These are phyloP conservation scores for Globisporangium paddicum DNA, from an alignment of 352 stramenopile genomes.

Conservation along the genomic window DNA sequence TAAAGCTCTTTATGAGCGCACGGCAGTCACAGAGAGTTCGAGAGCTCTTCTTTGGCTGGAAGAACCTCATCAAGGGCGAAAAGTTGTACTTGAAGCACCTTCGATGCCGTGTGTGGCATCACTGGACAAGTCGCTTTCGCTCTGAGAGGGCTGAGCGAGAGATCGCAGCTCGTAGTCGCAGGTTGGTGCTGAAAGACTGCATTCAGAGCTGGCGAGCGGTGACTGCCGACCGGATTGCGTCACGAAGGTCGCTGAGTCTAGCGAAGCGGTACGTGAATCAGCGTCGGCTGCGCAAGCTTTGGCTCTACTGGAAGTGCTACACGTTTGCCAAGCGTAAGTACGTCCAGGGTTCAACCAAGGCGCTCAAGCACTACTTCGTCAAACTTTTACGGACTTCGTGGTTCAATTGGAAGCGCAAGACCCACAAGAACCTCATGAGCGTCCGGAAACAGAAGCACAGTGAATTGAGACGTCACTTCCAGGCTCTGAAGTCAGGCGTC, in stretches of 20 bases:
- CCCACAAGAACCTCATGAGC: conserved; percentile 30
- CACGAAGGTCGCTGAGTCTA: conserved; percentile 40
- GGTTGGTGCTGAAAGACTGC: conserved; percentile 19
- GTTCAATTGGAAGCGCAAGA: conserved; percentile 18
- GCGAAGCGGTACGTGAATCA: conserved; percentile 63
- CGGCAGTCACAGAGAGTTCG: conserved; percentile 4
- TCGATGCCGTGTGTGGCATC: conserved; percentile 26
- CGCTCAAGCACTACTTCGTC: conserved; percentile 72
- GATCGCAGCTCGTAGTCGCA: conserved; percentile 15
- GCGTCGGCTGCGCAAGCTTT: conserved; percentile 55
- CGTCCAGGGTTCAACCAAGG: conserved; percentile 63
- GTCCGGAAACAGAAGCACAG: conserved; percentile 44
- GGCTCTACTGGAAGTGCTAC: conserved; percentile 79
- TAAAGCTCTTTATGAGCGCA: conserved; percentile 5
- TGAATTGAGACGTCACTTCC: conserved; percentile 42
- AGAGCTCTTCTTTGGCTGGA: conserved; percentile 24
- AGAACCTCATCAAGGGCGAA: conserved; percentile 19
- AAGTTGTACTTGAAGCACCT: conserved; percentile 19
- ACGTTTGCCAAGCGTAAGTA: conserved; percentile 60
- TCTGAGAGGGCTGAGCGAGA: conserved; percentile 18
- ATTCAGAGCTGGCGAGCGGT: conserved; percentile 42
- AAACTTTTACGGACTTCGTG: conserved; percentile 58
- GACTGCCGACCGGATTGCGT: conserved; percentile 27
- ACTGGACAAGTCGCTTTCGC: conserved; percentile 24
- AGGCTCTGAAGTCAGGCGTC: conserved; percentile 39